Base-by-base conservation (phyloP, 805 yeast species). In the Kurtzmaniella fragi region DNA sequence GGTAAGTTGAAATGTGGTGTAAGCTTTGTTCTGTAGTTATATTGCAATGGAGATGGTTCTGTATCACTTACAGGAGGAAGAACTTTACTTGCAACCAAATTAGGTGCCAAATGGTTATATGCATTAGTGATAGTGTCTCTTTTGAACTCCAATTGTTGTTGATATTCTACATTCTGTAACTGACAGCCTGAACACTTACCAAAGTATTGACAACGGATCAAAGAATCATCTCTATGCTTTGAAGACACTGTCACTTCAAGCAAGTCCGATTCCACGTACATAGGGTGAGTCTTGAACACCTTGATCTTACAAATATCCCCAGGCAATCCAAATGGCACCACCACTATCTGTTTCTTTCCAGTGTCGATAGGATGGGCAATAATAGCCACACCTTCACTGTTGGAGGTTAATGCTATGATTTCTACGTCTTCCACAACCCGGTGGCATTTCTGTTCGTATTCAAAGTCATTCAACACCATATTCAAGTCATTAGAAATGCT, bases 181-280 rank as follows among this genome's bases (percentile, higher is more conserved):
- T 93, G 98, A 59, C 98, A 90, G 3, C 98, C 98, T 1, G 95
- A 86, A 59, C 97, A 90, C 46, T 78, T 78, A 11, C 95, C 95
- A 64, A 91, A 93, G 64, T 93, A 93, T 46, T 77, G 72, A 64
- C 96, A 88, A 47, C 74, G 74, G 41, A 83, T 78, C 38, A 84
- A 70, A 5, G 66, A 56, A 49, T 84, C 82, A 43, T 86, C 70
- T 53, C 77, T 63, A 34, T 48, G 56, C 3, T 45, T 67, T 50
- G 44, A 62, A 40, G 39, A 37, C 9, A 45, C 43, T 2, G 64
- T 50, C 4, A 87, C 74, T 29, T 70, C 60, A 15, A 86, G 54
- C 37, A 90, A 62, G 55, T 91, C 97, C 9, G 84, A 70, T 52
- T 86, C 95, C 36, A 78, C 84, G 57, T 78, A 83, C 31, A 62